Evolutionary conservation across 2,329 filamentous ascomycete genomes (phyloP), one percentile per base, ranked within the genome.

Genomic region (Lasiodiplodia hormozganensis): DNA sequence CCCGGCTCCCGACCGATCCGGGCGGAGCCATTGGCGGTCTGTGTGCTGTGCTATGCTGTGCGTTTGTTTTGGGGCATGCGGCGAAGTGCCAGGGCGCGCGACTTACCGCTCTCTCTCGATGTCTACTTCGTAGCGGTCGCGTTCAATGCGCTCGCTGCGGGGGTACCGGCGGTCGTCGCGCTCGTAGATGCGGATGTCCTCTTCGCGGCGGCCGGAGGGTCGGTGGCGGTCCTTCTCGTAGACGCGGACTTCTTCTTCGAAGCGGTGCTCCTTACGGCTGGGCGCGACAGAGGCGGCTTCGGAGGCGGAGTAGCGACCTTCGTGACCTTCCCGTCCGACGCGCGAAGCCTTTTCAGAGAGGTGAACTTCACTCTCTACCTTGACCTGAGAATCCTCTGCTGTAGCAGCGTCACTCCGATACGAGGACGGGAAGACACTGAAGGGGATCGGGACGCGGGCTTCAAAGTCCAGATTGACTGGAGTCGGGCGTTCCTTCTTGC

Each of bases 391-490:
- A 82, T 86, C 84, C 81, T 87, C 84, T 79, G 81, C 85, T 72
- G 77, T 84, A 79, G 85, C 54, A 85, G 86, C 86, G 85, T 89
- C 88, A 87, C 87, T 90, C 85, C 92, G 89, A 89, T 97, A 98
- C 85, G 94, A 93, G 85, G 94, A 97, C 87, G 95, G 95, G 90
- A 98, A 97, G 92, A 97, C 92, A 92, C 94, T 97, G 90, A 97
- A 97, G 86, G 95, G 95, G 86, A 98, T 96, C 88, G 95, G 93
- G 85, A 97, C 92, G 85, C 94, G 92, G 86, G 94, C 94, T 92
- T 97, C 94, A 96, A 97, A 97, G 93, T 97, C 94, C 94, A 97
- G 94, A 88, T 93, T 97, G 93, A 86, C 93, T 91, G 91, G 90
- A 90, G 92, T 89, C 85, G 82, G 83, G 85, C 85, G 89, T 85